phyloP scores from a whole-genome alignment of 2,329 filamentous ascomycete species.

The Monosporascus sp. region DNA sequence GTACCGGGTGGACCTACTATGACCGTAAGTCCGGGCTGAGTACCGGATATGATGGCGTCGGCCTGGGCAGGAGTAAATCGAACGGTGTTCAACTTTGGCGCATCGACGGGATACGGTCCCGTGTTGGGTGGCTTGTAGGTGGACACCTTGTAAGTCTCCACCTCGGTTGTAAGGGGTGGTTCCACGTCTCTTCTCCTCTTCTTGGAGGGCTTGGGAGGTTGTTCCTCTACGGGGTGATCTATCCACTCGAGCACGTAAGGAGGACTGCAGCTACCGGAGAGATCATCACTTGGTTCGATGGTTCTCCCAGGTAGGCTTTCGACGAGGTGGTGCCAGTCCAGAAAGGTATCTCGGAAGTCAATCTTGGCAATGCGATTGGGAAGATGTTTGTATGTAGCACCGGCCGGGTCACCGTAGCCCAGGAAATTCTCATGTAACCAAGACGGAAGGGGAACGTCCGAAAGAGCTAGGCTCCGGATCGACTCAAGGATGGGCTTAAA shows the following conservation, averaged over 20 bases:
- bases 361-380: slow-evolving; percentile 71
- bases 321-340: slow-evolving; percentile 91
- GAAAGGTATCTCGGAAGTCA: slow-evolving; percentile 89
- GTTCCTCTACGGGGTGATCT: slow-evolving; percentile 46
- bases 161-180: slow-evolving; percentile 53
- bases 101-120: slow-evolving; percentile 83
- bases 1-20: slow-evolving; percentile 94
- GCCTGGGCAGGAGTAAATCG: slow-evolving; percentile 89
- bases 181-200: slow-evolving; percentile 81
- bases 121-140: slow-evolving; percentile 86
- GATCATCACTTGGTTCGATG: slow-evolving; percentile 70
- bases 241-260: slow-evolving; percentile 78
- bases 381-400: slow-evolving; percentile 79
- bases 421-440: slow-evolving; percentile 97
- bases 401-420: slow-evolving; percentile 90
- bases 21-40: slow-evolving; percentile 87
- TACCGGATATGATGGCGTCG: slow-evolving; percentile 88
- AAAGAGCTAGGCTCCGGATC: slow-evolving; percentile 78
- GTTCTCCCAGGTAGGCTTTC: slow-evolving; percentile 85
- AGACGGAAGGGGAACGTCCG: slow-evolving; percentile 76
- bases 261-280: slow-evolving; percentile 70
- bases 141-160: slow-evolving; percentile 71
- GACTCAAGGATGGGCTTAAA: slow-evolving; percentile 92
- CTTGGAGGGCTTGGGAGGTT: slow-evolving; percentile 62
- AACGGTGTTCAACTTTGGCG: slow-evolving; percentile 73